Percentiles rank a stretch among this genome's conserved stretches.
These are phyloP conservation scores for Candolleomyces efflorescens DNA, from an alignment of 768 basidiomycete species.

Conservation along the genomic window DNA sequence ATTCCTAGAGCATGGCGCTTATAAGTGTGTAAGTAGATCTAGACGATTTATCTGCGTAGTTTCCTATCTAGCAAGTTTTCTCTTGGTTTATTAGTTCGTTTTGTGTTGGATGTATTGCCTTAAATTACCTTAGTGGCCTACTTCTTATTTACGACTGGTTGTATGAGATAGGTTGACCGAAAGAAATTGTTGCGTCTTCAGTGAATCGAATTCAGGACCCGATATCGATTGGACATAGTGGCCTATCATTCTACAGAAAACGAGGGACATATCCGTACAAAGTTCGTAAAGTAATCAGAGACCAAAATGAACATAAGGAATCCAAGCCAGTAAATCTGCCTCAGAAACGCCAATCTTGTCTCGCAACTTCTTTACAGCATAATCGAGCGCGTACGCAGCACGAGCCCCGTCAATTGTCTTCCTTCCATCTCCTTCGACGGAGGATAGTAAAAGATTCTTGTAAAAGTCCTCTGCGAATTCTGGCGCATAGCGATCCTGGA, in stretches of 20 bases:
- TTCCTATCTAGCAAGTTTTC: no score
- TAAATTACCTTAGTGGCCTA: no score
- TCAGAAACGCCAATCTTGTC: neutral
- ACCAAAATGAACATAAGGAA: neutral
- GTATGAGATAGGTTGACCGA: no score
- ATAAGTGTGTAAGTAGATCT: neutral
- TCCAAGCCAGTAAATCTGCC: neutral
- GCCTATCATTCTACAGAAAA: no score
- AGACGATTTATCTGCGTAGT: neutral
- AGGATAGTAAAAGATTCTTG: slow-evolving; percentile 11
- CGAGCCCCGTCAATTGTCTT: neutral
- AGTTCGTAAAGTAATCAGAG: no score
- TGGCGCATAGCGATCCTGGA: slow-evolving; percentile 27
- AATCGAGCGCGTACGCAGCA: neutral
- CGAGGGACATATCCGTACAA: no score
- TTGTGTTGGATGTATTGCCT: no score
- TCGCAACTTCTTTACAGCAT: neutral
- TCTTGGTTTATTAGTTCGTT: no score
- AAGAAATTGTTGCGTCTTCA: no score
- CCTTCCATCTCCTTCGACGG: neutral
- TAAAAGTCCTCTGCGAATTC: slow-evolving; percentile 26
- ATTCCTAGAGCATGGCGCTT: slow-evolving; percentile 25
- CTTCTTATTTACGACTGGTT: no score
- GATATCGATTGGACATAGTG: no score
- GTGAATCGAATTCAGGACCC: no score